Base-by-base conservation (phyloP, 768 basidiomycete species). In the Boletellus sp. region DNA sequence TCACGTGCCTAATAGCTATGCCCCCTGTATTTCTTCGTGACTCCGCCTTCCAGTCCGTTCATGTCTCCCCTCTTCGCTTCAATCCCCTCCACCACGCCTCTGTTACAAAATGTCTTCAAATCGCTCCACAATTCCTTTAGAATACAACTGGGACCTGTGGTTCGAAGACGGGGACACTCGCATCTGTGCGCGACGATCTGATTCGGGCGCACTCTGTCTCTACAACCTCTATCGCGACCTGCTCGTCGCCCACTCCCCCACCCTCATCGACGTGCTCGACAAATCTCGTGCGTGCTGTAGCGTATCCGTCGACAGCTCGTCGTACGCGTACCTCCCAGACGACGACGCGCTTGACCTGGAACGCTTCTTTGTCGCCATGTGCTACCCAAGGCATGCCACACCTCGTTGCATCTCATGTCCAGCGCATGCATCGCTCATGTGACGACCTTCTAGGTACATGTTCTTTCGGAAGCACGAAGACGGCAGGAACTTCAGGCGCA, bases 201-300 rank as follows among this genome's bases (percentile, higher is more conserved):
- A 43, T 20, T 43, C 51, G 1, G 51, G 51, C 5, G 22, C 23
- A 23, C 22, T 52, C 6, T 48, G 47, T 32, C 51, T 48, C 36
- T 52, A 52, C 41, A 52, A 33, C 6, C 46, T 52, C 22, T 42
- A 52, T 15, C 46, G 51, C 4, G 41, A 48, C 47, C 22, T 48
- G 10, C 40, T 52, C 41, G 46, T 40, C 8, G 28, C 5, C 16
- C 46, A 48, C n/a, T 52, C 51, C 22, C 37, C n/a, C 22, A 17
- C 17, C 23, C 40, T 52, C 9, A 16, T 48, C 6, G 19, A n/a
- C 35, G 19, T 37, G 6, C 31, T 52, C 13, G 46, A 48, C 13
- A 37, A 19, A 3, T 48, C 41, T 19, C 34, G 22, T 33, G 12
- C 13, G 33, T 13, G 28, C 17, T 22, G 41, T 4, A 40, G 19